phyloP scores from a whole-genome alignment of 2,329 filamentous ascomycete genomes.

The Elsinoe ampelina region DNA sequence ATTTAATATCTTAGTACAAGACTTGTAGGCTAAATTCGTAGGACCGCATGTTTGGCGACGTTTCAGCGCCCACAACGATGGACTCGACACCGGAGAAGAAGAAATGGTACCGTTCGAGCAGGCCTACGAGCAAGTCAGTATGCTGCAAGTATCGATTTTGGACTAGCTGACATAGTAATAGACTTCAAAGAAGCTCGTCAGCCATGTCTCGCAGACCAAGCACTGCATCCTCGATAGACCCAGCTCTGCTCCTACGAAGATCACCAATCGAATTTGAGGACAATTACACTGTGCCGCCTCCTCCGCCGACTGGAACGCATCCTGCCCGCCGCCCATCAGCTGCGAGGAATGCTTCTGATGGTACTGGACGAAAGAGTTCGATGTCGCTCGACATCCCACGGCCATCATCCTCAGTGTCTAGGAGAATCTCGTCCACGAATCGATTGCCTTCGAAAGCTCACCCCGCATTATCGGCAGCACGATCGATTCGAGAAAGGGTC shows the following conservation, averaged over 20 bases:
- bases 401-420: neutral
- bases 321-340: slow-evolving; percentile 3
- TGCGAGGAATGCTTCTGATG: slow-evolving; percentile 6
- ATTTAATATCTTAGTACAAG: neutral
- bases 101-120: slow-evolving; percentile 7
- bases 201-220: slow-evolving; percentile 2
- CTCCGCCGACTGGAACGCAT: slow-evolving; percentile 4
- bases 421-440: neutral
- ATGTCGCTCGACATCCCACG: slow-evolving; percentile 8
- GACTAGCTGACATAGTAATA: neutral
- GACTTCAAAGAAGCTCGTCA: slow-evolving; percentile 10
- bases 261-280: slow-evolving; percentile 12
- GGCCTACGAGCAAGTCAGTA: slow-evolving; percentile 8
- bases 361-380: neutral
- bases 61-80: neutral
- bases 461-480: neutral
- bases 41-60: slow-evolving; percentile 9
- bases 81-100: slow-evolving; percentile 4
- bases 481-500: neutral
- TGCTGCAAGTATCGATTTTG: neutral
- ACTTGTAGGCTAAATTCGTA: neutral
- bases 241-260: slow-evolving; percentile 3
- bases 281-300: slow-evolving; percentile 2
- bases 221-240: slow-evolving; percentile 7
- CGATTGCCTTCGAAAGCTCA: neutral